Percentiles rank a stretch among this genome's conserved stretches.
Conservation (phyloP, 306 rosid genomes). For the Vigna unguiculata region DNA sequence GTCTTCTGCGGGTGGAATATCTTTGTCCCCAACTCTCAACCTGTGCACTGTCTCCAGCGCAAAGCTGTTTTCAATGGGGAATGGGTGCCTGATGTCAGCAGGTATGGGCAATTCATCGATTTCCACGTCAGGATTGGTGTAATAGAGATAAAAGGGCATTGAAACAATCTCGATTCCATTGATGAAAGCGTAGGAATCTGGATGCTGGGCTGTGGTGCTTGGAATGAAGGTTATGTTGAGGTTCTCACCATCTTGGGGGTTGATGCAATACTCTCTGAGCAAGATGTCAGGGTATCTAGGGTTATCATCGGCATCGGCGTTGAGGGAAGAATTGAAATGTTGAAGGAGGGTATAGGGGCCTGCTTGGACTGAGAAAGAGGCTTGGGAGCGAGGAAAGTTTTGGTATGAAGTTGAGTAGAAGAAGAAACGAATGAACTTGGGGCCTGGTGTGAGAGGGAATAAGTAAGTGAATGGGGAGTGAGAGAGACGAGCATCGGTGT, state of each 20-base stretch:
- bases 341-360: slow-evolving; percentile 41
- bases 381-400: slow-evolving; percentile 1
- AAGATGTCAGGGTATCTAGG: neutral
- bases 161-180: neutral
- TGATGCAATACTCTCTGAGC: slow-evolving; percentile 40
- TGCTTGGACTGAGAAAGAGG: slow-evolving; percentile 44
- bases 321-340: slow-evolving; percentile 41
- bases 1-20: neutral
- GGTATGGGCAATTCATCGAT: no score
- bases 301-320: neutral
- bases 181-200: slow-evolving; percentile 4
- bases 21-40: neutral
- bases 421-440: slow-evolving; percentile 36
- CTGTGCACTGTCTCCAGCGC: neutral
- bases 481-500: slow-evolving; percentile 34
- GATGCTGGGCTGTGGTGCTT: neutral
- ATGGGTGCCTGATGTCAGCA: no score
- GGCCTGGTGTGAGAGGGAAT: slow-evolving; percentile 29
- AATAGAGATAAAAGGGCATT: neutral
- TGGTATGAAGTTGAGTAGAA: slow-evolving; percentile 29
- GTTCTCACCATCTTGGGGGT: neutral
- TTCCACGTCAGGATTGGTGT: neutral
- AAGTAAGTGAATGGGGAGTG: slow-evolving; percentile 51
- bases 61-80: neutral
- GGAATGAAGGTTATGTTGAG: slow-evolving; percentile 5